These are phyloP conservation scores for Trichosanthes truncata DNA, from an alignment of 306 rosid species.

Conservation along the genomic window DNA sequence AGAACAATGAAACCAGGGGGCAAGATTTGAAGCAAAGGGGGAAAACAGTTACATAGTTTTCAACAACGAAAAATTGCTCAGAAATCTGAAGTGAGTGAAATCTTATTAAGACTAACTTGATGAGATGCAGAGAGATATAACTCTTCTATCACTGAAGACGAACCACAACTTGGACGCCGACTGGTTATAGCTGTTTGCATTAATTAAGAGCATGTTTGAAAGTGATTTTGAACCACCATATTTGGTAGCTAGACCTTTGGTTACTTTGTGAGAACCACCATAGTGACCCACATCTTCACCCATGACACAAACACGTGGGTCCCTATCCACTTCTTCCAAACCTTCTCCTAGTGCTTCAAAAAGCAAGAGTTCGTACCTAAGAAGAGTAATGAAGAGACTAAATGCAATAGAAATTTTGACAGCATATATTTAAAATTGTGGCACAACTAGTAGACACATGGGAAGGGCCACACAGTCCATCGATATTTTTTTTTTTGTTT, in stretches of 20 bases:
- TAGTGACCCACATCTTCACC: slow-evolving; percentile 96
- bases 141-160: background rate
- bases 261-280: slow-evolving; percentile 90
- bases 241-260: slow-evolving; percentile 65
- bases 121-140: background rate
- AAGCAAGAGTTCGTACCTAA: slow-evolving; percentile 76
- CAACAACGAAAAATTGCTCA: background rate
- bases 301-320: slow-evolving; percentile 69
- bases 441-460: background rate
- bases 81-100: background rate
- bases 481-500: too few species aligned
- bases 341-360: slow-evolving; percentile 92
- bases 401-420: background rate
- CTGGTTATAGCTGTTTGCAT: background rate
- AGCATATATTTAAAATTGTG: background rate
- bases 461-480: background rate
- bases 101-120: background rate
- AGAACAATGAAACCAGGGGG: background rate
- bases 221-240: slow-evolving; percentile 76
- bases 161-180: background rate
- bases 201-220: too few species aligned
- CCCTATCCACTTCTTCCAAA: slow-evolving; percentile 93
- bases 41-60: background rate
- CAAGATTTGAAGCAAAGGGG: background rate
- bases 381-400: slow-evolving; percentile 7